These are phyloP conservation scores for Apium graveolens DNA, from an alignment of 129 eudicot genomes.

Conservation along the genomic window DNA sequence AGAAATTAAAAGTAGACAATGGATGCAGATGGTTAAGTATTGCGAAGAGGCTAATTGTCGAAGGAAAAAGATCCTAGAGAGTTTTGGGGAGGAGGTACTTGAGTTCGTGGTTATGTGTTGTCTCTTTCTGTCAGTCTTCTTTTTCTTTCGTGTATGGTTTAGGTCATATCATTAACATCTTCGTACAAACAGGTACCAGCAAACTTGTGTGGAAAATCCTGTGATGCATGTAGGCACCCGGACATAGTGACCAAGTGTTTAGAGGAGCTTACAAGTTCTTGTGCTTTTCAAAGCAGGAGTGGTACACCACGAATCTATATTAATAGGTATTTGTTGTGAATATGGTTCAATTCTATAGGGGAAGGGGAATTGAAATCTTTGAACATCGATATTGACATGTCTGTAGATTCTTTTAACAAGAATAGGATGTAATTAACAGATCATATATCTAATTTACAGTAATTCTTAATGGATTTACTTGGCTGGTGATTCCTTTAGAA, in stretches of 20 bases:
- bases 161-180: conserved; percentile 7
- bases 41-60: conserved; percentile 85
- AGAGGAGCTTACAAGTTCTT: conserved; percentile 56
- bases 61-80: conserved; percentile 73
- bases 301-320: conserved; percentile 54
- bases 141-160: conserved; percentile 1
- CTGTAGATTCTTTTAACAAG: neutral
- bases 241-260: conserved; percentile 46
- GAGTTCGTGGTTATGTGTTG: neutral
- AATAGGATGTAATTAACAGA: neutral
- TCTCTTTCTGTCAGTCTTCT: neutral
- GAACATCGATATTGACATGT: neutral
- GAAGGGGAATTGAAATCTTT: neutral
- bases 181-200: conserved; percentile 41
- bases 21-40: conserved; percentile 75
- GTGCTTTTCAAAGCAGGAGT: conserved; percentile 37
- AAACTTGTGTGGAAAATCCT: conserved; percentile 60
- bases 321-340: conserved; percentile 41
- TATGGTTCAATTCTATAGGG: neutral
- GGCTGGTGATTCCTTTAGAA: neutral
- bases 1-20: conserved; percentile 13
- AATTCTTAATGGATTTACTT: neutral
- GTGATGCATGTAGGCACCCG: conserved; percentile 92
- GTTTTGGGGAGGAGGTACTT: conserved; percentile 90
- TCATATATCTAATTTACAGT: no score